Evolutionary conservation across 345 rosid species (phyloP), one percentile per base, ranked within the genome.

Genomic region (Microthlaspi erraticum): DNA sequence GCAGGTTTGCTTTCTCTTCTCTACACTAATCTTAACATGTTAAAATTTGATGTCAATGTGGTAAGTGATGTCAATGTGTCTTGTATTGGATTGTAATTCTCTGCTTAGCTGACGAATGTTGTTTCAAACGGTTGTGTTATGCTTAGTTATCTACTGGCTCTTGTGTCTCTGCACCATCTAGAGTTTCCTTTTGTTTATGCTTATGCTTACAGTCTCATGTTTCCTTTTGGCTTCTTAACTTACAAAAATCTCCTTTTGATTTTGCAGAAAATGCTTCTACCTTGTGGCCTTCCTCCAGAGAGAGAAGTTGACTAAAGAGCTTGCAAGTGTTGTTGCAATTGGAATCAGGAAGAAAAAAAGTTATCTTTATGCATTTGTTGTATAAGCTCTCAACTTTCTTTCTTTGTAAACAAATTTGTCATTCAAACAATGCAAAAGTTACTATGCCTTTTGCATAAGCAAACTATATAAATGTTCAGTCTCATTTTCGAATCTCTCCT

Each of bases 221-320:
- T 34, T 20, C 26, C 7, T 4, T 26, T 19, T 12, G 34, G 26
- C 6, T 23, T n/a, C 7, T 54, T 50, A 63, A 72, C 36, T 38
- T 1, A n/a, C 7, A 10, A 10, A 57, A 6, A n/a, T 11, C 29
- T 26, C n/a, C 11, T 38, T 45, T 64, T 58, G 3, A 2, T 38
- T 75, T 26, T 78, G 84, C 83, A 94, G 96, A 94, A 94, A 94
- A 91, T 94, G 98, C 98, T 91, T 52, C 42, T 87, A 79, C 98
- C 97, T 9, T 91, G 97, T n/a, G 96, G 98, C 43, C 82, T 93
- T 34, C 94, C 98, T 10, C 98, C 94, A 0, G 96, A 93, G 70
- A 89, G 97, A 84, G 97, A 89, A 85, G 97, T 89, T 34, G 97
- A 91, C 46, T 91, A 70, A 57, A n/a, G 53, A 49, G 54, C 52